Conservation (phyloP, 345 rosid genomes). For the Populus nigra region DNA sequence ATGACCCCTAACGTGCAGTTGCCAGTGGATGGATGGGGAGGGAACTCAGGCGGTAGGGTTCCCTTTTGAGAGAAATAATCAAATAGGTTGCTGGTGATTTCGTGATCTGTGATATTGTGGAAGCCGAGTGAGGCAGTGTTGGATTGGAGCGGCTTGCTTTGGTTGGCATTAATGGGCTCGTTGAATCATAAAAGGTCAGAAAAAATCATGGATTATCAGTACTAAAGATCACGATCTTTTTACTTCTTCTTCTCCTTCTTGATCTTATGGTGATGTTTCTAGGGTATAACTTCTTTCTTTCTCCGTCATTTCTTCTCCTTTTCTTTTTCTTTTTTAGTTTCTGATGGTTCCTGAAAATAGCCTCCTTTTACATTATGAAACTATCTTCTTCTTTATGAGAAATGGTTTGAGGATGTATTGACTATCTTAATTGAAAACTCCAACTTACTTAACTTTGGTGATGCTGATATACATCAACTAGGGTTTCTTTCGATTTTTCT, state of each 20-base stretch:
- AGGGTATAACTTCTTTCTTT: slow-evolving; percentile 3
- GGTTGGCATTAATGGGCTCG: neutral
- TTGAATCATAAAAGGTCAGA: slow-evolving; percentile 23
- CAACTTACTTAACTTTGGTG: neutral
- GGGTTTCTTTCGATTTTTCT: slow-evolving; percentile 10
- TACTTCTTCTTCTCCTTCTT: slow-evolving; percentile 2
- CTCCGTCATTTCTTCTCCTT: neutral
- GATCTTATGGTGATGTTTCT: slow-evolving; percentile 4
- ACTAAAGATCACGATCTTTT: neutral
- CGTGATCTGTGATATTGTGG: neutral
- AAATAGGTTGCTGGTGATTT: neutral
- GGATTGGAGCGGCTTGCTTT: slow-evolving; percentile 1
- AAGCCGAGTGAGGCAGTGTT: neutral
- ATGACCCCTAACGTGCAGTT: slow-evolving; percentile 67
- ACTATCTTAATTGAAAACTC: neutral
- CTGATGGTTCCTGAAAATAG: slow-evolving; percentile 26
- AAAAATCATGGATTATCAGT: slow-evolving; percentile 13
- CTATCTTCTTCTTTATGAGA: slow-evolving; percentile 13
- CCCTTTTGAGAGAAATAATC: slow-evolving; percentile 42
- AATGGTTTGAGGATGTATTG: slow-evolving; percentile 16
- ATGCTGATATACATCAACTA: slow-evolving; percentile 8
- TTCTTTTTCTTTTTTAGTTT: neutral
- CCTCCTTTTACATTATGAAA: slow-evolving; percentile 28
- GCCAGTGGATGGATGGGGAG: slow-evolving; percentile 80
- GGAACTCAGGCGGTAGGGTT: slow-evolving; percentile 61